Evolutionary conservation across 805 yeast genomes (phyloP).

Genomic region (Candida berthetii): DNA sequence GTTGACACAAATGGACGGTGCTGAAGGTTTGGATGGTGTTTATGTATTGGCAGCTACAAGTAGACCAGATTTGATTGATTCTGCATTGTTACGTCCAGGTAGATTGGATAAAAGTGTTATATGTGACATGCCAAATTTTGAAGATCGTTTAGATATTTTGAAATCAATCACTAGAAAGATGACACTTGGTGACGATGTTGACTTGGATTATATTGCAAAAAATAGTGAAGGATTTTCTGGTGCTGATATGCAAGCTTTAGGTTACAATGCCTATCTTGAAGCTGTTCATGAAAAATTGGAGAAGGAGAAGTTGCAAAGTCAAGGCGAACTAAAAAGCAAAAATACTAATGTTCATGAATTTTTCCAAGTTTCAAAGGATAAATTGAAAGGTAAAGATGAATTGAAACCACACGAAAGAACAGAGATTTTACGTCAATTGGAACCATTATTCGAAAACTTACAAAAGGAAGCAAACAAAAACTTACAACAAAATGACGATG

Average conservation of each 20-base stretch:
- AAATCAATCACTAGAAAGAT: slow-evolving; percentile 52
- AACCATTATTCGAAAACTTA: slow-evolving; percentile 25
- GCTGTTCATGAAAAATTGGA: slow-evolving; percentile 73
- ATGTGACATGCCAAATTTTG: slow-evolving; percentile 76
- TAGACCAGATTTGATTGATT: slow-evolving; percentile 92
- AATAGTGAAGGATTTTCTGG: slow-evolving; percentile 79
- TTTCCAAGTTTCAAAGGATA: slow-evolving; percentile 30
- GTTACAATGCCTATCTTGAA: slow-evolving; percentile 84
- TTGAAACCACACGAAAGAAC: slow-evolving; percentile 35
- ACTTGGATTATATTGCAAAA: slow-evolving; percentile 47
- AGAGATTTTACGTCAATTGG: slow-evolving; percentile 35
- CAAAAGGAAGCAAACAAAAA: slow-evolving; percentile 2
- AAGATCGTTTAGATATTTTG: slow-evolving; percentile 72
- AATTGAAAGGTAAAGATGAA: slow-evolving; percentile 8
- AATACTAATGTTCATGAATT: slow-evolving; percentile 27
- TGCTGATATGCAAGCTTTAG: slow-evolving; percentile 90
- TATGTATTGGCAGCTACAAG: slow-evolving; percentile 95
- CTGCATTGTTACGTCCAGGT: slow-evolving; percentile 93
- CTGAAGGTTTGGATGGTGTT: slow-evolving; percentile 95
- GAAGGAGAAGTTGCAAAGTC: slow-evolving; percentile 28
- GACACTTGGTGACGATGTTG: slow-evolving; percentile 44
- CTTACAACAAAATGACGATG: slow-evolving; percentile 1
- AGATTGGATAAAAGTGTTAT: slow-evolving; percentile 88
- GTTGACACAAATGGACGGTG: slow-evolving; percentile 98
- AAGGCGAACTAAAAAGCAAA: slow-evolving; percentile 11